Conservation (phyloP, 371 early-diverging fungal genomes). For the Mortierella sp. region DNA sequence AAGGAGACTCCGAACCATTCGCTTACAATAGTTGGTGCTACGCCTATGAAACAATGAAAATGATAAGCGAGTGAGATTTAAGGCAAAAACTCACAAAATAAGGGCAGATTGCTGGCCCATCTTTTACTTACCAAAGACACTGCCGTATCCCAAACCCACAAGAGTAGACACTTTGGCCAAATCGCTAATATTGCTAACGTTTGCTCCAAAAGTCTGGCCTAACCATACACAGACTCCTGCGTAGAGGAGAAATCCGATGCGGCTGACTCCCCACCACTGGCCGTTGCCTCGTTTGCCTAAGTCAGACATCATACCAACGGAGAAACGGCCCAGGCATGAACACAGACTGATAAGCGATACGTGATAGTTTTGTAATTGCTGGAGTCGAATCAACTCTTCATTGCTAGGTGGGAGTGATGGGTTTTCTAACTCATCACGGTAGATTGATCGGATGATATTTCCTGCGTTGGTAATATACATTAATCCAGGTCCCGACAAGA, state of each 20-base stretch:
- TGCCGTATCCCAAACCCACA: conserved; percentile 59
- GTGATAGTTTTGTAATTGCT: conserved; percentile 57
- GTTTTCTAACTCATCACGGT: conserved; percentile 30
- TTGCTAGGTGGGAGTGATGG: conserved; percentile 31
- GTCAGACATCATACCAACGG: conserved; percentile 58
- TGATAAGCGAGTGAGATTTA: neutral
- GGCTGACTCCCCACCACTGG: conserved; percentile 43
- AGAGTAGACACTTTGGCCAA: conserved; percentile 41
- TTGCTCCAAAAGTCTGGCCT: conserved; percentile 47
- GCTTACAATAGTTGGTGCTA: conserved; percentile 56
- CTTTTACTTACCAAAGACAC: conserved; percentile 49
- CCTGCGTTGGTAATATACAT: conserved; percentile 71
- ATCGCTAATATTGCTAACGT: conserved; percentile 17
- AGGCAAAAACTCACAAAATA: neutral
- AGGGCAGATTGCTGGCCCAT: neutral
- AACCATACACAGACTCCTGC: conserved; percentile 47
- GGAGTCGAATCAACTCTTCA: conserved; percentile 38
- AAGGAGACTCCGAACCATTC: conserved; percentile 57
- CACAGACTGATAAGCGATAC: conserved; percentile 59
- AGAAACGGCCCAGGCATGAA: conserved; percentile 59
- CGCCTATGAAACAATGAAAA: conserved; percentile 29
- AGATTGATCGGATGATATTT: conserved; percentile 54
- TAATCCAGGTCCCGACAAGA: conserved; percentile 60
- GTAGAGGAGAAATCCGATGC: conserved; percentile 47
- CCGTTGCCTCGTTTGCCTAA: conserved; percentile 45